Percentiles rank a stretch among this genome's conserved stretches.
phyloP scores from a whole-genome alignment of 805 yeast species.

The Sugiyamaella marilandica region DNA sequence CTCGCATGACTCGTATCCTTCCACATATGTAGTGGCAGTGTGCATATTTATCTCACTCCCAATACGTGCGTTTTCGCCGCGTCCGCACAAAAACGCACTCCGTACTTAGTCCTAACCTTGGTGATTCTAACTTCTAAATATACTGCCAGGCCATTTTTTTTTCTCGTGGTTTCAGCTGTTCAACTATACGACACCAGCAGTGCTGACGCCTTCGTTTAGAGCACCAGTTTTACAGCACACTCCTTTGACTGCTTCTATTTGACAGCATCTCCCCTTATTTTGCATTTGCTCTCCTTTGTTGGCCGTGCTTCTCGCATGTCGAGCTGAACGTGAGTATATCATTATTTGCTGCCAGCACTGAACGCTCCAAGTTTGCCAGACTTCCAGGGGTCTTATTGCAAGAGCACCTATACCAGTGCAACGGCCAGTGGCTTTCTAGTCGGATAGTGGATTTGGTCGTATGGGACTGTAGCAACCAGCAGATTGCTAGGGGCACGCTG shows the following conservation, averaged over 20 bases:
- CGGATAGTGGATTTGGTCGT: no score
- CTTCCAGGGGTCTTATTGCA: no score
- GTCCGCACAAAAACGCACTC: not conserved
- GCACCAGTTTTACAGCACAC: not conserved
- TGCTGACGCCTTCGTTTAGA: no score
- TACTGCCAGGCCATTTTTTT: not conserved
- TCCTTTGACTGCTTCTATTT: not conserved
- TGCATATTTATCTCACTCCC: not conserved
- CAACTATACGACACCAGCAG: no score
- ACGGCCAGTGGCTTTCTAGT: no score
- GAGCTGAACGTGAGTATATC: not conserved
- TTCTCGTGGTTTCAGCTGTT: not conserved
- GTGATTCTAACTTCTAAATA: not conserved
- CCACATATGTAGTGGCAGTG: not conserved
- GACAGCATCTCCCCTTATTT: not conserved
- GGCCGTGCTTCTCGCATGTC: not conserved
- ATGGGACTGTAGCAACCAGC: no score
- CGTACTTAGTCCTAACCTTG: conserved; percentile 1
- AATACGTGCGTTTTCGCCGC: not conserved
- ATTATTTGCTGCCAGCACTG: no score
- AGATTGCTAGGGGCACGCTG: no score
- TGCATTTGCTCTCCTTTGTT: not conserved
- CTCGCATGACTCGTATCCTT: no score
- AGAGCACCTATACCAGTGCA: no score
- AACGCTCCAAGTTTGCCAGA: no score